phyloP scores from a whole-genome alignment of 768 basidiomycete genomes.

The Leccinum disarticulatum region DNA sequence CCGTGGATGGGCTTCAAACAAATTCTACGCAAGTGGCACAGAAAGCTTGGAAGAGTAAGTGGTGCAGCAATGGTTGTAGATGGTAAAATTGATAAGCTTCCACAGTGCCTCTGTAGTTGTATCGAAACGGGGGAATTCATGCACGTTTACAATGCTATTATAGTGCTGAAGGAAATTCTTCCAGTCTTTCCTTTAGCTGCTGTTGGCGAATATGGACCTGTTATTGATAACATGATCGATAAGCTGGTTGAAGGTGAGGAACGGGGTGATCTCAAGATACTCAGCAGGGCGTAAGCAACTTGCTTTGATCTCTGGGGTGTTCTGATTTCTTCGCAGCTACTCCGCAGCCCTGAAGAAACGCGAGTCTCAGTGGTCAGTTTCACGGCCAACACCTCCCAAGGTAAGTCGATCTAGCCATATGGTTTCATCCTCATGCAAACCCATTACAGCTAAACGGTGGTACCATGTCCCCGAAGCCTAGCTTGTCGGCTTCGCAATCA shows the following conservation, averaged over 20 bases:
- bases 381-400: slow-evolving; percentile 33
- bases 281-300: slow-evolving; percentile 66
- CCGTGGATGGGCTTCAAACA: slow-evolving; percentile 69
- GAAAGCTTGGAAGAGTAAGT: slow-evolving; percentile 67
- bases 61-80: not conserved
- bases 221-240: slow-evolving; percentile 61
- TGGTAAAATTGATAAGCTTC: slow-evolving; percentile 1
- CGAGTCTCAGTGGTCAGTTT: slow-evolving; percentile 53
- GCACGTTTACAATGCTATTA: slow-evolving; percentile 96
- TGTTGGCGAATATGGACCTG: slow-evolving; percentile 52
- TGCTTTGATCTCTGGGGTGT: not conserved
- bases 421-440: not conserved
- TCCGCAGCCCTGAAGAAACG: slow-evolving; percentile 74
- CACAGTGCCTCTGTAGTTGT: slow-evolving; percentile 74
- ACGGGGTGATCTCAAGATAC: slow-evolving; percentile 79
- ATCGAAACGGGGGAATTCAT: slow-evolving; percentile 91
- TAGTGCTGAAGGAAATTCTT: slow-evolving; percentile 87
- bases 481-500: slow-evolving; percentile 28
- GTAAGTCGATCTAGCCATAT: slow-evolving; percentile 19
- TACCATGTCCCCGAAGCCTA: slow-evolving; percentile 29
- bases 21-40: slow-evolving; percentile 83
- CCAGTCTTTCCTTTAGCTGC: slow-evolving; percentile 81
- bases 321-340: slow-evolving; percentile 46
- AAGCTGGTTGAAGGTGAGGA: slow-evolving; percentile 72
- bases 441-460: slow-evolving; percentile 27